Percentiles rank a stretch among this genome's conserved stretches.
These are phyloP conservation scores for Daedalea quercina DNA, from an alignment of 768 basidiomycete species.

Conservation along the genomic window DNA sequence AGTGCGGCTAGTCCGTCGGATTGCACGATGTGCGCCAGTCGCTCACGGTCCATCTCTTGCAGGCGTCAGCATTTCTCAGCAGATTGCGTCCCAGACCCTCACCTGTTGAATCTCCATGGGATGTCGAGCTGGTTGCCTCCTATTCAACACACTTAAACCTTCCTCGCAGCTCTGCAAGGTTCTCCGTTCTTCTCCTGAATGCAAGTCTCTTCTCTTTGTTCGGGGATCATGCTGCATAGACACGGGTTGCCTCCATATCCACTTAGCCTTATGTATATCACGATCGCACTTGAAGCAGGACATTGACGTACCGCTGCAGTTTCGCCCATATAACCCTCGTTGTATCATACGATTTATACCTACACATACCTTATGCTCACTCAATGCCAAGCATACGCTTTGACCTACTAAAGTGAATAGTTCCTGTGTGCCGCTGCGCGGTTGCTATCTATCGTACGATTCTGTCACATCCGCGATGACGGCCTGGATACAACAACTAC, in stretches of 20 bases:
- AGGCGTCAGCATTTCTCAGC: slow-evolving; percentile 12
- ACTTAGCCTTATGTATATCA: background rate
- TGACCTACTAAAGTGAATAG: too few relatives aligned
- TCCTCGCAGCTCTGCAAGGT: too few relatives aligned
- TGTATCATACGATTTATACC: background rate
- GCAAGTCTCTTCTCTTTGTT: too few relatives aligned
- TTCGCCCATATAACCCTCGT: background rate
- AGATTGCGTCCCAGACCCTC: slow-evolving; percentile 5
- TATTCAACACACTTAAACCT: too few relatives aligned
- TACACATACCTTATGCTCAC: background rate
- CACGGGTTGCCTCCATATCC: too few relatives aligned
- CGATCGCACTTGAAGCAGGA: background rate
- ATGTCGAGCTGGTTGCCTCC: too few relatives aligned
- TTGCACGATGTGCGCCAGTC: background rate
- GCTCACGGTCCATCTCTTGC: background rate
- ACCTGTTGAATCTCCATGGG: background rate
- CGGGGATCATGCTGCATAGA: too few relatives aligned
- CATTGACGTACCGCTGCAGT: slow-evolving; percentile 16
- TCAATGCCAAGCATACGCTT: background rate
- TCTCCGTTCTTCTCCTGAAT: too few relatives aligned
- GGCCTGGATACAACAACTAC: background rate
- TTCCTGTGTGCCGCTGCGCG: too few relatives aligned
- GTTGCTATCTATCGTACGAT: too few relatives aligned
- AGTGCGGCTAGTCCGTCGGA: slow-evolving; percentile 3
- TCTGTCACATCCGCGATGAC: too few relatives aligned